Conservation (phyloP, 2,329 filamentous ascomycete species). For the Fusarium albidum region DNA sequence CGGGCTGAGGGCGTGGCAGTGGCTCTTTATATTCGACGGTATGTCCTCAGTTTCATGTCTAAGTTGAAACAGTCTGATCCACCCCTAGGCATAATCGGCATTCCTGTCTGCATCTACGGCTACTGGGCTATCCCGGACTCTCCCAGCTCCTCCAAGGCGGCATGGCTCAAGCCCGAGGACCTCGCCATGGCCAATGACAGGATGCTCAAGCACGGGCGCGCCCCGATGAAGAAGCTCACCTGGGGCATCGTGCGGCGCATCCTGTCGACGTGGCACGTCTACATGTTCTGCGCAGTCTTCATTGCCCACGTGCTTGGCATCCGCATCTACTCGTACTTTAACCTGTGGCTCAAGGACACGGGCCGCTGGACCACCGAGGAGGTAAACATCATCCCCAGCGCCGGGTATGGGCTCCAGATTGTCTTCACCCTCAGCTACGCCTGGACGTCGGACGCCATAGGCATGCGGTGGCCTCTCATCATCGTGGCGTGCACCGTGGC, state of each 20-base stretch:
- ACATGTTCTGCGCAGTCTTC: conserved; percentile 46
- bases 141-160: conserved; percentile 35
- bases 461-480: conserved; percentile 61
- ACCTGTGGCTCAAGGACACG: conserved; percentile 44
- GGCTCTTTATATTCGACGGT: conserved; percentile 57
- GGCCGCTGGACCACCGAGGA: conserved; percentile 46
- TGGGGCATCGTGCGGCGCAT: conserved; percentile 41
- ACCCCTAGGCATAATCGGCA: conserved; percentile 37
- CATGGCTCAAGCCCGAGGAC: conserved; percentile 41
- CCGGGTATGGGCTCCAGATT: conserved; percentile 48
- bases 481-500: conserved; percentile 55
- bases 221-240: conserved; percentile 43
- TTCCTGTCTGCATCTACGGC: conserved; percentile 44
- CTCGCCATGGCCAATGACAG: conserved; percentile 40
- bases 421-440: conserved; percentile 62
- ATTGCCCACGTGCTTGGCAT: conserved; percentile 45
- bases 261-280: conserved; percentile 42
- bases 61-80: background rate
- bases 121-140: conserved; percentile 46
- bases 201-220: conserved; percentile 43
- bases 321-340: conserved; percentile 47
- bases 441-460: conserved; percentile 63
- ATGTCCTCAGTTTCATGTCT: background rate
- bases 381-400: conserved; percentile 60
- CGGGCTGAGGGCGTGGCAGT: conserved; percentile 53